Conservation (phyloP, 805 yeast species). For the Yamadazyma olivae region DNA sequence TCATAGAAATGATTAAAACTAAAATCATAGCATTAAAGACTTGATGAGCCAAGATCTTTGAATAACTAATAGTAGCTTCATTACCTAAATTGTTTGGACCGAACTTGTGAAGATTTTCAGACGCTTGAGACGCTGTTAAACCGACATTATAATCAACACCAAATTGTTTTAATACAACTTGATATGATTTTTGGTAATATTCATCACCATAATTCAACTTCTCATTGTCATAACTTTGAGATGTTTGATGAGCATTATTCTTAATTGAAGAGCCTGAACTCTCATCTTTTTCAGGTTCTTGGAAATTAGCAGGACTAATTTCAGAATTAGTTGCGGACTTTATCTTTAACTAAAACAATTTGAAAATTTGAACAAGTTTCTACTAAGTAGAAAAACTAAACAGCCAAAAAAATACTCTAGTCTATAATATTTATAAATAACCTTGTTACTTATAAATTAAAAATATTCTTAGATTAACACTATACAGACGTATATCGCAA, state of each 20-base stretch:
- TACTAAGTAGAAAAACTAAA: neutral
- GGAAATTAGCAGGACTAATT: slow-evolving; percentile 1
- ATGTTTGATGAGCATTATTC: too few species aligned
- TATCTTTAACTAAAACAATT: slow-evolving; percentile 9
- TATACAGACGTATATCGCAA: too few species aligned
- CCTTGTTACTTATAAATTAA: too few species aligned
- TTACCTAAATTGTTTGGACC: slow-evolving; percentile 67
- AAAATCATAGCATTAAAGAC: slow-evolving; percentile 76
- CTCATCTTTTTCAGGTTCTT: too few species aligned
- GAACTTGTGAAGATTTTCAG: slow-evolving; percentile 20
- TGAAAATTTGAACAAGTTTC: neutral
- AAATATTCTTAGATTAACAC: too few species aligned
- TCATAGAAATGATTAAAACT: slow-evolving; percentile 66
- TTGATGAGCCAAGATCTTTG: slow-evolving; percentile 60
- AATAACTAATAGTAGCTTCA: slow-evolving; percentile 50
- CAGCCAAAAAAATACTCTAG: too few species aligned
- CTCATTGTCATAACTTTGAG: too few species aligned
- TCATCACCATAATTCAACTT: slow-evolving; percentile 5
- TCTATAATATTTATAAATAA: too few species aligned
- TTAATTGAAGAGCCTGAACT: too few species aligned
- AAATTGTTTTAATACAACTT: slow-evolving; percentile 15
- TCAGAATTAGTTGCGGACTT: slow-evolving; percentile 7
- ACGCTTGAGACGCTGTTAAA: slow-evolving; percentile 17
- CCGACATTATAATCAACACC: slow-evolving; percentile 16
- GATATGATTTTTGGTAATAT: slow-evolving; percentile 15